A percentile compares a stretch with the other conserved stretches of the same genome.
Evolutionary conservation across 352 stramenopile species (phyloP).

Genomic region (Pythium guiyangense): DNA sequence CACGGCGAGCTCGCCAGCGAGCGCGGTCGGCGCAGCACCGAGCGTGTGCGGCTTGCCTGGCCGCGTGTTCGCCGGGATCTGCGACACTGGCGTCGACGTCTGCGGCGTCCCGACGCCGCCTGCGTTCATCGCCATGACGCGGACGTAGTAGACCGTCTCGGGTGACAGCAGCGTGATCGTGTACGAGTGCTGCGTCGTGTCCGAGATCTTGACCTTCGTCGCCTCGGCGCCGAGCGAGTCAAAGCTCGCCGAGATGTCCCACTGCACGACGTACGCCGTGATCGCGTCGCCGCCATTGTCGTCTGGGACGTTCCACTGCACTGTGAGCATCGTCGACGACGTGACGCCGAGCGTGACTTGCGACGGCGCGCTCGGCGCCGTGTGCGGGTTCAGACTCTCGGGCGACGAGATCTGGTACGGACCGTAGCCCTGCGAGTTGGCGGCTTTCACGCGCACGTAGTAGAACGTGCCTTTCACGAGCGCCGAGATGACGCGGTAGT

Average conservation of each 20-base stretch:
- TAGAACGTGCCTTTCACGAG: slow-evolving; percentile 66
- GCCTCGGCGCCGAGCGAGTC: slow-evolving; percentile 65
- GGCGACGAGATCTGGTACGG: slow-evolving; percentile 85
- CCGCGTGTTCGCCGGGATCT: slow-evolving; percentile 44
- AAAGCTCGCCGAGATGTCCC: slow-evolving; percentile 88
- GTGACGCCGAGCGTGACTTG: slow-evolving; percentile 74
- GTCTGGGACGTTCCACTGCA: slow-evolving; percentile 77
- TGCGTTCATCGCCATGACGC: slow-evolving; percentile 79
- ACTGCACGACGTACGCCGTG: slow-evolving; percentile 89
- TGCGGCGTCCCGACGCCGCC: slow-evolving; percentile 55
- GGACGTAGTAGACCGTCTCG: slow-evolving; percentile 84
- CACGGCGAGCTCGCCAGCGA: slow-evolving; percentile 34
- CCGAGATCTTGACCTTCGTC: slow-evolving; percentile 54
- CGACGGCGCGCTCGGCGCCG: slow-evolving; percentile 83
- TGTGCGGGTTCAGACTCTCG: slow-evolving; percentile 88
- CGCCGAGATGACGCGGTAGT: slow-evolving; percentile 46
- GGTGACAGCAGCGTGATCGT: slow-evolving; percentile 81
- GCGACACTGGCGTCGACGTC: slow-evolving; percentile 38
- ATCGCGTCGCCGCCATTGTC: slow-evolving; percentile 90
- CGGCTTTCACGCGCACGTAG: slow-evolving; percentile 66
- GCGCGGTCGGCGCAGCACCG: slow-evolving; percentile 21
- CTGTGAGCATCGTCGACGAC: slow-evolving; percentile 89
- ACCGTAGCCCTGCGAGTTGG: slow-evolving; percentile 71
- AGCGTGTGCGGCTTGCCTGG: slow-evolving; percentile 70
- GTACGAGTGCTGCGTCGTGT: slow-evolving; percentile 65